Evolutionary conservation across 2,329 filamentous ascomycete species (phyloP).

Genomic region (Furcasterigmium furcatum): DNA sequence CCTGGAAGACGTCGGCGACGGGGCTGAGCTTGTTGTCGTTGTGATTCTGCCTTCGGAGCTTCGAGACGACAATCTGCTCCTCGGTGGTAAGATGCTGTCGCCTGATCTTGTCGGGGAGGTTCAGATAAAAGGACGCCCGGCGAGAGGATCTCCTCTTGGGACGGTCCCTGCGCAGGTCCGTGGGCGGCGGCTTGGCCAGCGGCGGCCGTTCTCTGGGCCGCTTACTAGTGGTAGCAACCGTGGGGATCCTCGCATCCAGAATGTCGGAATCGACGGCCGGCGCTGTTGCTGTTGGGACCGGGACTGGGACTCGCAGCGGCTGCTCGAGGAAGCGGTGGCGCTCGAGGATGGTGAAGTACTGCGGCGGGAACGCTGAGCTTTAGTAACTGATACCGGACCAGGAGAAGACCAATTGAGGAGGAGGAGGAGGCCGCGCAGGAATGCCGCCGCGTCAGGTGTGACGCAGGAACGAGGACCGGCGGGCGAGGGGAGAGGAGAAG

Average conservation of each 20-base stretch:
- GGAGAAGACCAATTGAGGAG: slow-evolving; percentile 4
- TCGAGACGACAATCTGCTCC: slow-evolving; percentile 62
- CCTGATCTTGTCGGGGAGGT: slow-evolving; percentile 69
- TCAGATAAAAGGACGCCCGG: slow-evolving; percentile 59
- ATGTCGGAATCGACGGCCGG: slow-evolving; percentile 4
- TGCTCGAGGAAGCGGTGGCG: slow-evolving; percentile 54
- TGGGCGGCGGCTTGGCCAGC: slow-evolving; percentile 13
- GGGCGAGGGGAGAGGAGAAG: too few relatives aligned
- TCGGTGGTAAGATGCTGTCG: slow-evolving; percentile 68
- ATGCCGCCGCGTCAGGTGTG: slow-evolving; percentile 4
- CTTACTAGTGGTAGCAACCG: too few relatives aligned
- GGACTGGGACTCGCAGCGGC: too few relatives aligned
- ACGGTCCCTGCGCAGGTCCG: slow-evolving; percentile 25
- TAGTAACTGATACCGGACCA: slow-evolving; percentile 6
- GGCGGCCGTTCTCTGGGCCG: slow-evolving; percentile 7
- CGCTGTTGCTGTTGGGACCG: too few relatives aligned
- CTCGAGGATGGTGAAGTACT: slow-evolving; percentile 75
- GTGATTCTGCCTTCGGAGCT: slow-evolving; percentile 43
- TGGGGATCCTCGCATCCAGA: neutral
- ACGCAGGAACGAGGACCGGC: slow-evolving; percentile 27
- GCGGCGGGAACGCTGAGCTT: slow-evolving; percentile 9
- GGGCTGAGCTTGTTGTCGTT: slow-evolving; percentile 29
- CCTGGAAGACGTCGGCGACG: slow-evolving; percentile 55
- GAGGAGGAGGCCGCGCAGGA: neutral
- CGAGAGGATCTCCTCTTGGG: slow-evolving; percentile 24